Percentiles rank a stretch among this genome's conserved stretches.
Evolutionary conservation across 441 rosid species (phyloP).

Genomic region (Cnidoscolus chayamansa): DNA sequence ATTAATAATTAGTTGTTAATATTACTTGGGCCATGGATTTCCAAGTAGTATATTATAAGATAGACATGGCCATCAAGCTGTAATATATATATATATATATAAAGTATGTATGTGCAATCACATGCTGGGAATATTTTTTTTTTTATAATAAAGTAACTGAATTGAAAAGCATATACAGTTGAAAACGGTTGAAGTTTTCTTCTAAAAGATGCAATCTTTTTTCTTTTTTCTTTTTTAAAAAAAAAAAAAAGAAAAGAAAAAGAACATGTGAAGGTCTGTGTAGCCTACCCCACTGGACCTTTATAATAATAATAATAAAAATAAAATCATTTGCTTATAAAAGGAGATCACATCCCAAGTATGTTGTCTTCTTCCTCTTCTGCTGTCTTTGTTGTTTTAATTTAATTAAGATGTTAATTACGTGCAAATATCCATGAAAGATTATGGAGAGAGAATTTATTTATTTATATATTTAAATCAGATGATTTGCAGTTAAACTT

Average conservation of each 20-base stretch:
- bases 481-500: background rate
- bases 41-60: too few relatives aligned
- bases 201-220: too few relatives aligned
- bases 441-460: constrained; percentile 5
- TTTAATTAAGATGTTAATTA: background rate
- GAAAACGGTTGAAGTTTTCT: too few relatives aligned
- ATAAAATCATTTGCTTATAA: constrained; percentile 12
- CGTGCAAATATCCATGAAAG: constrained; percentile 27
- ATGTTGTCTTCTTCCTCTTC: background rate
- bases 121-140: background rate
- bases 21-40: too few relatives aligned
- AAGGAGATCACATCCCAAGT: constrained; percentile 5
- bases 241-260: too few relatives aligned
- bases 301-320: too few relatives aligned
- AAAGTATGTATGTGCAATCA: background rate
- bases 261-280: too few relatives aligned
- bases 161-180: too few relatives aligned
- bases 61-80: background rate
- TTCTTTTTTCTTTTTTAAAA: too few relatives aligned
- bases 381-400: background rate
- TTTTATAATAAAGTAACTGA: too few relatives aligned
- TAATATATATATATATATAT: background rate
- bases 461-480: background rate
- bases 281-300: too few relatives aligned
- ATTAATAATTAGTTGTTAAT: too few relatives aligned